These are phyloP conservation scores for Lentinula detonsa DNA, from an alignment of 768 basidiomycete species.

Conservation along the genomic window DNA sequence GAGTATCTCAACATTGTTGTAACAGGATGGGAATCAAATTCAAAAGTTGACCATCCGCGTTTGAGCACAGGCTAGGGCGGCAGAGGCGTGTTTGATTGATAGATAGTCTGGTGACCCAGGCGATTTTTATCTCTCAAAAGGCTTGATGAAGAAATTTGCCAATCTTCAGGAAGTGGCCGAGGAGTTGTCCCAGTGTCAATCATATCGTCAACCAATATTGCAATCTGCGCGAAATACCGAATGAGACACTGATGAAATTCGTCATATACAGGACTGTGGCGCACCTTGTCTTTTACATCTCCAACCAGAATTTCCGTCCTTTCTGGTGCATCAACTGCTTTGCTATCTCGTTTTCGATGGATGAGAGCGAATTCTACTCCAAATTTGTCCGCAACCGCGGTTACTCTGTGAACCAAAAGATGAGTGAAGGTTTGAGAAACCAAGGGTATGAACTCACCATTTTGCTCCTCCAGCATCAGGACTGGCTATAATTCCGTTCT, in stretches of 20 bases:
- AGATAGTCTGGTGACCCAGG: neutral
- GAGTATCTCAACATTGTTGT: neutral
- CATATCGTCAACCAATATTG: conserved; percentile 98
- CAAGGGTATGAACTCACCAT: conserved; percentile 50
- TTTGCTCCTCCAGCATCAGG: conserved; percentile 99
- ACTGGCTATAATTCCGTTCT: conserved; percentile 86
- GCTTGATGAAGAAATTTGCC: too few species aligned
- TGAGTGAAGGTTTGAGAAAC: neutral
- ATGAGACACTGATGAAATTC: conserved; percentile 5
- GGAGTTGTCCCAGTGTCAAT: conserved; percentile 92
- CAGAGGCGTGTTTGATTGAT: neutral
- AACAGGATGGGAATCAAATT: neutral
- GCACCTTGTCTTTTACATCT: conserved; percentile 83
- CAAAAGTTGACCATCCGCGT: neutral
- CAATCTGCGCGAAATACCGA: conserved; percentile 57
- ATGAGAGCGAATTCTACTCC: conserved; percentile 80
- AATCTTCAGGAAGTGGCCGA: too few species aligned
- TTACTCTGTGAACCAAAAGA: conserved; percentile 51
- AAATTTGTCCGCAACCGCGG: conserved; percentile 92
- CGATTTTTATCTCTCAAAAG: too few species aligned
- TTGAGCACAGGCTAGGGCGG: neutral
- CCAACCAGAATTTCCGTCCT: conserved; percentile 93
- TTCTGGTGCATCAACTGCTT: conserved; percentile 58
- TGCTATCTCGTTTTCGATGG: conserved; percentile 82
- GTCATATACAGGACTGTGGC: conserved; percentile 8